Conservation (phyloP, 768 basidiomycete species). For the Mycena belliarum region DNA sequence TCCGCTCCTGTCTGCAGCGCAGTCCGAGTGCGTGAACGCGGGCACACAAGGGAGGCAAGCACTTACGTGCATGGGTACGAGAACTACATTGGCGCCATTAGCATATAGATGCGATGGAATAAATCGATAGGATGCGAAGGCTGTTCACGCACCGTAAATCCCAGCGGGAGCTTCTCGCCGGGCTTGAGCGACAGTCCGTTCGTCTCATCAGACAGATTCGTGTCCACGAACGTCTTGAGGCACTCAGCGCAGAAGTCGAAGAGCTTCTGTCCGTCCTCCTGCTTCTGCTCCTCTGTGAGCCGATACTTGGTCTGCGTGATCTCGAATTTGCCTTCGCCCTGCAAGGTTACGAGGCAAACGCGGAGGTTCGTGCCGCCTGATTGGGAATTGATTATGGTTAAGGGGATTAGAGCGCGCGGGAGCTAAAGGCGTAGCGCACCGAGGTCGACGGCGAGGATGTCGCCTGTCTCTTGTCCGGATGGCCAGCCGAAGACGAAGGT, state of each 20-base stretch:
- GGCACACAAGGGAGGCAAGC: neutral
- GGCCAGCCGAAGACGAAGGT: conserved; percentile 98
- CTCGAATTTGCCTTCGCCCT: conserved; percentile 95
- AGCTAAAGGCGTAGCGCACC: conserved; percentile 46
- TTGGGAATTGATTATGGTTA: neutral
- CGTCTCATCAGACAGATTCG: conserved; percentile 56
- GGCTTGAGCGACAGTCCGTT: conserved; percentile 49
- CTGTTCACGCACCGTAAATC: conserved; percentile 92
- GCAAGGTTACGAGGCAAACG: conserved; percentile 91
- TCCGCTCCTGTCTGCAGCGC: conserved; percentile 84
- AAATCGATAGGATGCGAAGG: too few relatives aligned
- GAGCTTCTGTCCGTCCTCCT: conserved; percentile 91
- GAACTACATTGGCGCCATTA: conserved; percentile 50
- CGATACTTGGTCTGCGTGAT: conserved; percentile 98
- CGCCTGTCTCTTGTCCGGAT: conserved; percentile 82
- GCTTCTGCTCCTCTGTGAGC: conserved; percentile 96
- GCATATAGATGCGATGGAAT: too few relatives aligned
- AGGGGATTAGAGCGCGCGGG: too few relatives aligned
- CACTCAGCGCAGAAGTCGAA: conserved; percentile 99
- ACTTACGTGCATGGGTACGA: conserved; percentile 93
- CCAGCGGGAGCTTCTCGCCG: conserved; percentile 72
- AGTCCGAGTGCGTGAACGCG: neutral
- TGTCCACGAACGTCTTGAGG: conserved; percentile 83
- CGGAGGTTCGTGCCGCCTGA: conserved; percentile 95
- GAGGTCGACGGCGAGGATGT: conserved; percentile 88